Evolutionary conservation across 2,329 filamentous ascomycete species (phyloP), one percentile per base, ranked within the genome.

Genomic region (Trichophyton simii): DNA sequence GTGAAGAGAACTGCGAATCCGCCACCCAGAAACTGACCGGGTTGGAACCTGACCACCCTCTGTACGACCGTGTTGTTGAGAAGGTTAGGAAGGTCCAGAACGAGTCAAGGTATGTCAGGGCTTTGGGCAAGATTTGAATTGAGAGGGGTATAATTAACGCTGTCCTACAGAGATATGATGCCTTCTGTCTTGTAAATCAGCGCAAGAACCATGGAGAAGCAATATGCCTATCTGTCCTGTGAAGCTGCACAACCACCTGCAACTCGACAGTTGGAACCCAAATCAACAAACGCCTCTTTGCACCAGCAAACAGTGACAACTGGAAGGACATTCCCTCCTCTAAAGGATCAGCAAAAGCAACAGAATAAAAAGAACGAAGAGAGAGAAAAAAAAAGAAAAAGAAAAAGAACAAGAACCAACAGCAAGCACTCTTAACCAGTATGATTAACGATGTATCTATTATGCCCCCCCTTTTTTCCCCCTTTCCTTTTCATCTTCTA

Each of bases 11-110:
- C 1, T 79, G 92, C 13, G 85, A 88, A 67, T 86, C 87, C 0
- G 88, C 92, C 7, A 89, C 92, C 54, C 78, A 80, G 72, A 83
- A 92, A 75, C 83, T 99, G 65, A 95, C 89, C 67, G 91, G 91
- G 46, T 80, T 99, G 61, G 84, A 90, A 68, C 77, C 84, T 63
- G 79, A 75, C 25, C 89, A 97, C 72, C 87, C 89, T 71, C 82
- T 97, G 61, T 95, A 86, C 77, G 77, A 83, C 62, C 82, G 85
- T 70, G 83, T 96, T 38, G 82, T 91, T 55, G 80, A 87, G 69
- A 80, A 92, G 62, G 91, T 97, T 62, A 82, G 87, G 77, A 88
- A 87, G 73, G 91, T 97, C 34, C 90, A 96, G 77, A 69, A 70
- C 44, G 76, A 75, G 59, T 68, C 71, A 63, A 76, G 75, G 68